Evolutionary conservation across 1,284 basidiomycete species (phyloP).

Genomic region (Mycena citricolor): DNA sequence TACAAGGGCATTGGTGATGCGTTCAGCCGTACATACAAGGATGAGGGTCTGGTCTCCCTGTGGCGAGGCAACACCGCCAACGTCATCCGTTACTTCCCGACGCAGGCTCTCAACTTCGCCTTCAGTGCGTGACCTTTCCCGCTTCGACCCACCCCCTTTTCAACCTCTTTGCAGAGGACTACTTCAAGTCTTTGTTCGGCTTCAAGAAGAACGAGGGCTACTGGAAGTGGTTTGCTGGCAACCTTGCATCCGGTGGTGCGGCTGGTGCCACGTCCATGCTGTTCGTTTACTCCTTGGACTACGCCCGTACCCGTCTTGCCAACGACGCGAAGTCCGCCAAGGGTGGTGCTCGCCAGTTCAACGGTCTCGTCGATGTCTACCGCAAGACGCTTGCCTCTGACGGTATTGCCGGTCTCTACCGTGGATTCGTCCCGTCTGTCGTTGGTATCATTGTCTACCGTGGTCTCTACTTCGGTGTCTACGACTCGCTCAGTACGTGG

Average conservation of each 20-base stretch:
- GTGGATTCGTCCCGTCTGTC: slow-evolving; percentile 93
- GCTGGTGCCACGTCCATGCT: slow-evolving; percentile 95
- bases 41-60: slow-evolving; percentile 89
- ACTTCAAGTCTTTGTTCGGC: slow-evolving; percentile 94
- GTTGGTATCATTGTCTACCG: slow-evolving; percentile 96
- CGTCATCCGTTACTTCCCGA: slow-evolving; percentile 98
- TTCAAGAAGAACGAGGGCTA: slow-evolving; percentile 89
- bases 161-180: slow-evolving; percentile 68
- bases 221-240: slow-evolving; percentile 89
- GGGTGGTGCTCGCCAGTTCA: slow-evolving; percentile 91
- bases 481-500: slow-evolving; percentile 84
- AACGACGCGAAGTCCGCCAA: slow-evolving; percentile 95
- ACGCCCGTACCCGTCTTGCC: slow-evolving; percentile 96
- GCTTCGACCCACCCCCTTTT: slow-evolving; percentile 5
- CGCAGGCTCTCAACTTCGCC: slow-evolving; percentile 94
- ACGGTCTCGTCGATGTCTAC: slow-evolving; percentile 93
- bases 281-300: slow-evolving; percentile 97
- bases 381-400: slow-evolving; percentile 89
- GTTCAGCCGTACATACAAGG: slow-evolving; percentile 82
- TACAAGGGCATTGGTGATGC: slow-evolving; percentile 95
- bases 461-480: slow-evolving; percentile 94
- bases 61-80: slow-evolving; percentile 98
- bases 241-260: slow-evolving; percentile 95
- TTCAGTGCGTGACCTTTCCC: slow-evolving; percentile 64
- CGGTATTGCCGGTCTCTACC: slow-evolving; percentile 89